Percentiles rank a stretch among this genome's conserved stretches.
phyloP scores from a whole-genome alignment of 306 rosid genomes.

The Prunus salicina region DNA sequence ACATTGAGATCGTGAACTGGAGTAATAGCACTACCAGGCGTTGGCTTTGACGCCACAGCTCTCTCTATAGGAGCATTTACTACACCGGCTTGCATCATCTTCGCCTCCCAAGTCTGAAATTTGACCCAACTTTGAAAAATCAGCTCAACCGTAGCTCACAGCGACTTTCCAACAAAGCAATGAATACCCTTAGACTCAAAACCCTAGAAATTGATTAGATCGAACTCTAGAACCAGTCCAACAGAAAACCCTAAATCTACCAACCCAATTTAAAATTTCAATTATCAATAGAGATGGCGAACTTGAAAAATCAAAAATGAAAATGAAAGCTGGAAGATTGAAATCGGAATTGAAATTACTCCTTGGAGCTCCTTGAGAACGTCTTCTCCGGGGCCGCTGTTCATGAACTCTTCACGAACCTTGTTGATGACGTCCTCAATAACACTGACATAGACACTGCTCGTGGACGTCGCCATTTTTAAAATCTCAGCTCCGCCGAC shows the following conservation, averaged over 20 bases:
- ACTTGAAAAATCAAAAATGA: not conserved
- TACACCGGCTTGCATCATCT: slow-evolving; percentile 85
- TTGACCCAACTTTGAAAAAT: not conserved
- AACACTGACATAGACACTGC: slow-evolving; percentile 82
- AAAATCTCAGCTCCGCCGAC: slow-evolving; percentile 14
- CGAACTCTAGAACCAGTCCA: slow-evolving; percentile 43
- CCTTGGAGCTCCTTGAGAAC: slow-evolving; percentile 99
- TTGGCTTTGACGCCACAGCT: slow-evolving; percentile 54
- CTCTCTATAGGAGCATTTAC: slow-evolving; percentile 77
- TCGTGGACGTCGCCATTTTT: slow-evolving; percentile 67
- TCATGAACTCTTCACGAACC: slow-evolving; percentile 87
- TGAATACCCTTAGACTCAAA: slow-evolving; percentile 3
- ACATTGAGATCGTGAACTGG: slow-evolving; percentile 99
- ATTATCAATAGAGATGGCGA: not conserved
- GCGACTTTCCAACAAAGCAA: slow-evolving; percentile 6
- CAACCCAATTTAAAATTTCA: not conserved
- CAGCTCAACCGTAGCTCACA: slow-evolving; percentile 21
- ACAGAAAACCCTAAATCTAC: slow-evolving; percentile 5
- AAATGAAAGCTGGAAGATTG: not conserved
- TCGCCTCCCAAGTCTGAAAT: slow-evolving; percentile 84
- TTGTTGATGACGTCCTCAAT: slow-evolving; percentile 92
- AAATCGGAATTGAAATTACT: slow-evolving; percentile 40
- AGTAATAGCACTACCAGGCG: slow-evolving; percentile 77
- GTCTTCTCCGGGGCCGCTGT: slow-evolving; percentile 84
- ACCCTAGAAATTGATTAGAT: slow-evolving; percentile 45